Evolutionary conservation across 495 filamentous ascomycete species (phyloP).

Genomic region (Aspergillus ellipticus): DNA sequence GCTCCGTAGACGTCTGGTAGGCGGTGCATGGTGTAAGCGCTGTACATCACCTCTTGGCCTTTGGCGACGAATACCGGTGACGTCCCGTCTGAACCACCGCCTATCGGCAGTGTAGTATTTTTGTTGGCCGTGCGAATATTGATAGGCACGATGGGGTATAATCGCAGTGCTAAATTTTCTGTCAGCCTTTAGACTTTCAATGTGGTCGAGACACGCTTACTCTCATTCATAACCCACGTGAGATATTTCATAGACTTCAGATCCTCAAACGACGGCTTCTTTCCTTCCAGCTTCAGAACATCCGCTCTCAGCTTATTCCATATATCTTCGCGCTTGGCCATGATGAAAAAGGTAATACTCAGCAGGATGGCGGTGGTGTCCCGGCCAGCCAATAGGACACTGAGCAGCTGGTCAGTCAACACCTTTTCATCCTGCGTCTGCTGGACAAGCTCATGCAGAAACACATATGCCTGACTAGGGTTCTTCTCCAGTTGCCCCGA

Average conservation of each 20-base stretch:
- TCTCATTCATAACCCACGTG: constrained; percentile 54
- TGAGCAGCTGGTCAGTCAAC: constrained; percentile 7
- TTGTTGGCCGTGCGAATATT: constrained; percentile 63
- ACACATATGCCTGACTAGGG: background rate
- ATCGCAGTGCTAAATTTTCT: constrained; percentile 37
- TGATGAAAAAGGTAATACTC: constrained; percentile 50
- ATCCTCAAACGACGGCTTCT: constrained; percentile 49
- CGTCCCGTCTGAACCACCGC: constrained; percentile 64
- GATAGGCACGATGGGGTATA: constrained; percentile 70
- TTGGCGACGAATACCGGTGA: constrained; percentile 61
- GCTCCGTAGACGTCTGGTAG: constrained; percentile 40
- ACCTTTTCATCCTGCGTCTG: background rate
- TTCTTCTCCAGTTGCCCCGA: background rate
- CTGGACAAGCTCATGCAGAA: constrained; percentile 7
- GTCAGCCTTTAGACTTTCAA: too few species aligned
- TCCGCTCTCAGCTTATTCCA: constrained; percentile 49
- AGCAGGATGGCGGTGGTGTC: constrained; percentile 62
- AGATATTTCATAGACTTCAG: constrained; percentile 72
- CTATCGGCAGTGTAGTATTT: constrained; percentile 66
- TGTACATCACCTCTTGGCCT: constrained; percentile 45
- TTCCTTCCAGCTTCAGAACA: constrained; percentile 21
- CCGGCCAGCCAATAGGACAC: constrained; percentile 51
- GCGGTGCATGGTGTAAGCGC: constrained; percentile 70
- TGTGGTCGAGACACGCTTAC: background rate
- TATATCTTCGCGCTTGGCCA: constrained; percentile 45